Evolutionary conservation across 768 basidiomycete species (phyloP).

Genomic region (Kwoniella dejecticola): DNA sequence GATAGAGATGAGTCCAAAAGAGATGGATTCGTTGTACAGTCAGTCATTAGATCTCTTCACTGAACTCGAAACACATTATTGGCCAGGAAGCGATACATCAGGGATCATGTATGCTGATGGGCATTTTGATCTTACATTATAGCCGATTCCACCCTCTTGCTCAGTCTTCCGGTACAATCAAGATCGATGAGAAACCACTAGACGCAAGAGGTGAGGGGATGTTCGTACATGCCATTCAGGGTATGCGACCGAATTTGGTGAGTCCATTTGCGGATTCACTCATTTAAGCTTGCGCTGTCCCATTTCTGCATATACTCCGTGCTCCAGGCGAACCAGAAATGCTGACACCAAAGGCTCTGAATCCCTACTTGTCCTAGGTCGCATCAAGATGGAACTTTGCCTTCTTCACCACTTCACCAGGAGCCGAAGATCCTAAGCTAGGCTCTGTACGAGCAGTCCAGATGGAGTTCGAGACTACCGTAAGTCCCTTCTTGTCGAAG

Average conservation of each 20-base stretch:
- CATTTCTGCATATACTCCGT: too few species aligned
- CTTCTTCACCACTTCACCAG: constrained; percentile 71
- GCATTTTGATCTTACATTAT: not conserved
- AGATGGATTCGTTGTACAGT: constrained; percentile 71
- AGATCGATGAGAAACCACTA: constrained; percentile 64
- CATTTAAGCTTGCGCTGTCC: not conserved
- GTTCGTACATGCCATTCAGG: constrained; percentile 95
- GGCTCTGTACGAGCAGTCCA: constrained; percentile 78
- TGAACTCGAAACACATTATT: too few species aligned
- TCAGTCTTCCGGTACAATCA: constrained; percentile 67
- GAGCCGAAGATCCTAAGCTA: constrained; percentile 59
- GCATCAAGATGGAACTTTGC: constrained; percentile 95
- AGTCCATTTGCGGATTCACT: constrained; percentile 7
- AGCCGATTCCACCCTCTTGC: constrained; percentile 81
- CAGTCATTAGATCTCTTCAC: too few species aligned
- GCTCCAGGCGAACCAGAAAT: too few species aligned
- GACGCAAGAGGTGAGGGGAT: constrained; percentile 59
- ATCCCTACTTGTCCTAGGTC: too few species aligned
- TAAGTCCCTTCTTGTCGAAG: too few species aligned
- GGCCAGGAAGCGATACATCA: not conserved
- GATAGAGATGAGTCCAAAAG: constrained; percentile 40
- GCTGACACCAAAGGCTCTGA: too few species aligned
- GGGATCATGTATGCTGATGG: not conserved
- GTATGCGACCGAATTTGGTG: constrained; percentile 89
- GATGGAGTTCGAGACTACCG: constrained; percentile 91